These are phyloP conservation scores for Rhynchosporium agropyri DNA, from an alignment of 2,329 filamentous ascomycete species.

Conservation along the genomic window DNA sequence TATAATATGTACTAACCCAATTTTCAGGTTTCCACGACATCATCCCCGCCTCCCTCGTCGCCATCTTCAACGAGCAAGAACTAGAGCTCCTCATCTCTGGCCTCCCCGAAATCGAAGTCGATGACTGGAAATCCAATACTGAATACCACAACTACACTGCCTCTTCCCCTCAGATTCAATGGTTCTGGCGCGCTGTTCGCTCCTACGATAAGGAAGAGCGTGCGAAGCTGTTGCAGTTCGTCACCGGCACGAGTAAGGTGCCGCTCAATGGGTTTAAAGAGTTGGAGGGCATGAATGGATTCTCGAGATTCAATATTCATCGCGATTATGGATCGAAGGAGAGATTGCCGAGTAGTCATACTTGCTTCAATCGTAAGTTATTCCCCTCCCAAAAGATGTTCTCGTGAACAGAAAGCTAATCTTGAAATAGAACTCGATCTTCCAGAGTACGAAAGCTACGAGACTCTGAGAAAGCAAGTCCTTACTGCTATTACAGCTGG, in stretches of 20 bases:
- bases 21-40: slow-evolving; percentile 89
- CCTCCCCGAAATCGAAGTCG: slow-evolving; percentile 93
- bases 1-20: slow-evolving; percentile 39
- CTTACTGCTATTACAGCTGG: slow-evolving; percentile 97
- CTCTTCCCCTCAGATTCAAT: slow-evolving; percentile 94
- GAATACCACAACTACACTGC: slow-evolving; percentile 98
- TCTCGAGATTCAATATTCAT: slow-evolving; percentile 98
- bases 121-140: slow-evolving; percentile 99
- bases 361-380: slow-evolving; percentile 96
- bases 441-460: slow-evolving; percentile 97
- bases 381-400: background rate
- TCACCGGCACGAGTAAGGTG: slow-evolving; percentile 97
- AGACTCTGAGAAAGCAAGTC: slow-evolving; percentile 81
- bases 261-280: slow-evolving; percentile 99
- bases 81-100: slow-evolving; percentile 95
- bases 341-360: slow-evolving; percentile 92
- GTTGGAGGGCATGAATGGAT: slow-evolving; percentile 97
- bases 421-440: slow-evolving; percentile 80
- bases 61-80: slow-evolving; percentile 98
- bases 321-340: slow-evolving; percentile 97
- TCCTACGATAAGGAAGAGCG: slow-evolving; percentile 99
- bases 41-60: slow-evolving; percentile 88
- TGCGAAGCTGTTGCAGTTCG: slow-evolving; percentile 95
- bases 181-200: slow-evolving; percentile 98
- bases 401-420: slow-evolving; percentile 32